Evolutionary conservation across 2,329 filamentous ascomycete genomes (phyloP).

Genomic region (Coniochaeta prunicola): DNA sequence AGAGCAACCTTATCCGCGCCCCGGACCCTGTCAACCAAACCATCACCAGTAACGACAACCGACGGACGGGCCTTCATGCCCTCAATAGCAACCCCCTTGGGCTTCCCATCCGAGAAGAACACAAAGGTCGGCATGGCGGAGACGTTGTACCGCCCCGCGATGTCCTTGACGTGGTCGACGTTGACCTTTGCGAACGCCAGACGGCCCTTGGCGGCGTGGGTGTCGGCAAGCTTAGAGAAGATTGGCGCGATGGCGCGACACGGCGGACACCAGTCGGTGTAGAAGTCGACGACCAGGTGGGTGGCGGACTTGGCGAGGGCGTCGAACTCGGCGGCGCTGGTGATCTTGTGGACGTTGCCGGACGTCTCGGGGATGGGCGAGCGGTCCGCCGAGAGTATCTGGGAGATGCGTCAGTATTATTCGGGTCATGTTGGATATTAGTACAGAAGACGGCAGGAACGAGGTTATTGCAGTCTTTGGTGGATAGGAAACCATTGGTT

Average conservation of each 20-base stretch:
- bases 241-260: constrained; percentile 53
- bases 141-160: constrained; percentile 41
- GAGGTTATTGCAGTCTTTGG: not conserved
- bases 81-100: constrained; percentile 34
- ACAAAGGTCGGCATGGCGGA: constrained; percentile 53
- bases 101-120: constrained; percentile 49
- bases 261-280: constrained; percentile 53
- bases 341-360: constrained; percentile 25
- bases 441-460: not conserved
- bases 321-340: constrained; percentile 38
- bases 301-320: constrained; percentile 37
- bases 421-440: not conserved
- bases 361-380: constrained; percentile 32
- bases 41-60: constrained; percentile 5
- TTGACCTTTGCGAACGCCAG: constrained; percentile 53
- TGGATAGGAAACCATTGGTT: no score
- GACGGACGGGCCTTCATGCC: constrained; percentile 14
- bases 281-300: constrained; percentile 50
- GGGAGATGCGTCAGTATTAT: not conserved
- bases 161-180: constrained; percentile 45
- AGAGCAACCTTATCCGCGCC: constrained; percentile 25
- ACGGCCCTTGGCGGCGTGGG: constrained; percentile 28
- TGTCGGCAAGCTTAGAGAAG: constrained; percentile 39
- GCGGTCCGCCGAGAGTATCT: constrained; percentile 5
- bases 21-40: constrained; percentile 19